These are phyloP conservation scores for Echeveria elegans DNA, from an alignment of 164 flowering plant genomes.

Conservation along the genomic window DNA sequence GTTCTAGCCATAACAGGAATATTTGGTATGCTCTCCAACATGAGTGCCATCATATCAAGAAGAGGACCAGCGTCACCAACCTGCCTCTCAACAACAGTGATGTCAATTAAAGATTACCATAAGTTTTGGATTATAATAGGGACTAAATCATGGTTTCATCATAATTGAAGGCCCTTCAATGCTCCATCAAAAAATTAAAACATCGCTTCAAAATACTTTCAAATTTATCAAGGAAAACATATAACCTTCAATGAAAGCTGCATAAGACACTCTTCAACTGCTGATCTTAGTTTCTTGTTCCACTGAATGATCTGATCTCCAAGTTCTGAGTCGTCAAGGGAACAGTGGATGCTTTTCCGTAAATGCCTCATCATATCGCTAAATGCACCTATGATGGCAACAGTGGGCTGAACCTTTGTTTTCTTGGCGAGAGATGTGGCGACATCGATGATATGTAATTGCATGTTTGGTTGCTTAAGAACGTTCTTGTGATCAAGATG, in stretches of 20 bases:
- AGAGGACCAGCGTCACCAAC: slow-evolving; percentile 86
- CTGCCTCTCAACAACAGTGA: slow-evolving; percentile 24
- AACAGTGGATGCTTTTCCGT: slow-evolving; percentile 62
- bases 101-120: not conserved
- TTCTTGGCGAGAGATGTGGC: slow-evolving; percentile 39
- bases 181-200: not conserved
- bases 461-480: slow-evolving; percentile 41
- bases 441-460: slow-evolving; percentile 44
- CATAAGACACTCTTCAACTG: slow-evolving; percentile 58
- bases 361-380: slow-evolving; percentile 65
- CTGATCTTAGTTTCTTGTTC: slow-evolving; percentile 44
- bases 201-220: not conserved
- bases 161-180: not conserved
- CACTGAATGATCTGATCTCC: slow-evolving; percentile 28
- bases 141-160: not conserved
- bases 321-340: slow-evolving; percentile 35
- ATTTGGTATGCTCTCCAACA: slow-evolving; percentile 58
- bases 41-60: slow-evolving; percentile 75
- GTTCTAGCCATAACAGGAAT: slow-evolving; percentile 17
- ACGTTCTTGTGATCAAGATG: slow-evolving; percentile 86
- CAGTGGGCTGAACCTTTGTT: slow-evolving; percentile 50
- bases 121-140: not conserved
- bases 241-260: slow-evolving; percentile 57
- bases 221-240: not conserved
- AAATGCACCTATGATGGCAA: slow-evolving; percentile 51